Evolutionary conservation across 306 rosid genomes (phyloP).

Genomic region (Lotus japonicus): DNA sequence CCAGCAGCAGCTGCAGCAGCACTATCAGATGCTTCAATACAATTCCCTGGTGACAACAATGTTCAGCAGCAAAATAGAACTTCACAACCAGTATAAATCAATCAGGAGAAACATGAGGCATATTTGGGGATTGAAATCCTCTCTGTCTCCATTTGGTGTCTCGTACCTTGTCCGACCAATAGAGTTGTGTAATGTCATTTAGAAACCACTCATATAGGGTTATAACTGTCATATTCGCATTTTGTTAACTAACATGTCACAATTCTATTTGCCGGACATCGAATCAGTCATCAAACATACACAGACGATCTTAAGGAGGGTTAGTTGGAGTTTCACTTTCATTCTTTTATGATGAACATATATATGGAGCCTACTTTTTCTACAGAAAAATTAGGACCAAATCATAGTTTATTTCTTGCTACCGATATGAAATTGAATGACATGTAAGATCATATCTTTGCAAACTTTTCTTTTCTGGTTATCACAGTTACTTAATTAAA

Average conservation of each 20-base stretch:
- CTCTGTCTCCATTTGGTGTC: too few species aligned
- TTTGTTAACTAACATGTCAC: too few species aligned
- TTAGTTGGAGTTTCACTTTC: slow-evolving; percentile 11
- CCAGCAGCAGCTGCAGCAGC: slow-evolving; percentile 74
- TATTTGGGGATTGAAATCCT: too few species aligned
- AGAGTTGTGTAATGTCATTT: too few species aligned
- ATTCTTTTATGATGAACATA: slow-evolving; percentile 13
- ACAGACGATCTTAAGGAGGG: too few species aligned
- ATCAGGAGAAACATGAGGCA: too few species aligned
- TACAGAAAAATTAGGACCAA: slow-evolving; percentile 12
- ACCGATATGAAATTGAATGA: slow-evolving; percentile 16
- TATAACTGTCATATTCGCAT: too few species aligned
- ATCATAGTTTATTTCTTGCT: slow-evolving; percentile 8
- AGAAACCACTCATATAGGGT: too few species aligned
- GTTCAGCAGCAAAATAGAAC: slow-evolving; percentile 48
- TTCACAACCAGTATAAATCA: slow-evolving; percentile 26
- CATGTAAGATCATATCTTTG: slow-evolving; percentile 23
- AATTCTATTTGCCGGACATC: too few species aligned
- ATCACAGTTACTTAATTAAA: slow-evolving; percentile 19
- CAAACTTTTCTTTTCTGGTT: neutral
- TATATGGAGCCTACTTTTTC: slow-evolving; percentile 2
- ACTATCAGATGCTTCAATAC: slow-evolving; percentile 69
- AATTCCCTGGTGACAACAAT: slow-evolving; percentile 43
- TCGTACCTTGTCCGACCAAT: too few species aligned
- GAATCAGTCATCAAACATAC: too few species aligned